Percentiles rank a stretch among this genome's conserved stretches.
These are phyloP conservation scores for Toxoplasma gondii DNA, from an alignment of 169 alveolate genomes.

Conservation along the genomic window DNA sequence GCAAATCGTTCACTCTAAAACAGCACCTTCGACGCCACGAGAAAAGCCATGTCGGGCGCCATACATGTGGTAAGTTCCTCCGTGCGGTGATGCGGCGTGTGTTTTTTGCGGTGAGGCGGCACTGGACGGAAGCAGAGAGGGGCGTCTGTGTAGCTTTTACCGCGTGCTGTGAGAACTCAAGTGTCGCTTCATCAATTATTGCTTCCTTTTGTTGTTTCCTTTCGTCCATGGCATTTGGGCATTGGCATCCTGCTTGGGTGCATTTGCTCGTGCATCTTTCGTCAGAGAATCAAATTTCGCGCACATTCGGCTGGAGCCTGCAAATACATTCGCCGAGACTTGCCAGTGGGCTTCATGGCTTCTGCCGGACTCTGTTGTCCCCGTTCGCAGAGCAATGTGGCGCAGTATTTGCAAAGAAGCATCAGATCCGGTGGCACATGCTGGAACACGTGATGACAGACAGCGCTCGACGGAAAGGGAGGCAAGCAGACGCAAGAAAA, in stretches of 20 bases:
- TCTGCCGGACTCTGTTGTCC: background rate
- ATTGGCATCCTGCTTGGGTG: too few species aligned
- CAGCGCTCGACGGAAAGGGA: background rate
- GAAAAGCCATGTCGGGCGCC: conserved; percentile 39
- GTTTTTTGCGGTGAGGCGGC: background rate
- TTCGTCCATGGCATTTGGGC: too few species aligned
- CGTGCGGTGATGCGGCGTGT: too few species aligned
- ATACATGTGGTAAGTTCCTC: conserved; percentile 25
- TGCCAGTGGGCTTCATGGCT: background rate
- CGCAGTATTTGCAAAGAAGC: conserved; percentile 31
- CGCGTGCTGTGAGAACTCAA: too few species aligned
- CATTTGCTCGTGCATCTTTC: too few species aligned
- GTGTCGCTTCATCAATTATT: too few species aligned
- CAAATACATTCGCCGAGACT: too few species aligned
- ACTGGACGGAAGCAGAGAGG: background rate
- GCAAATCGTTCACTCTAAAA: conserved; percentile 27
- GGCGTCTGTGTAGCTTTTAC: too few species aligned
- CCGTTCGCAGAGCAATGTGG: conserved; percentile 4
- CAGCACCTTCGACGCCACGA: conserved; percentile 46
- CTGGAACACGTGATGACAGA: conserved; percentile 8
- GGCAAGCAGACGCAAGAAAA: background rate
- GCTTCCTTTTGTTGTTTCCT: too few species aligned
- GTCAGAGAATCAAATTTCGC: too few species aligned
- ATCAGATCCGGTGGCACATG: conserved; percentile 30
- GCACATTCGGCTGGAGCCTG: too few species aligned